Evolutionary conservation across 352 stramenopile genomes (phyloP).

Genomic region (Phytophthora niederhauseri): DNA sequence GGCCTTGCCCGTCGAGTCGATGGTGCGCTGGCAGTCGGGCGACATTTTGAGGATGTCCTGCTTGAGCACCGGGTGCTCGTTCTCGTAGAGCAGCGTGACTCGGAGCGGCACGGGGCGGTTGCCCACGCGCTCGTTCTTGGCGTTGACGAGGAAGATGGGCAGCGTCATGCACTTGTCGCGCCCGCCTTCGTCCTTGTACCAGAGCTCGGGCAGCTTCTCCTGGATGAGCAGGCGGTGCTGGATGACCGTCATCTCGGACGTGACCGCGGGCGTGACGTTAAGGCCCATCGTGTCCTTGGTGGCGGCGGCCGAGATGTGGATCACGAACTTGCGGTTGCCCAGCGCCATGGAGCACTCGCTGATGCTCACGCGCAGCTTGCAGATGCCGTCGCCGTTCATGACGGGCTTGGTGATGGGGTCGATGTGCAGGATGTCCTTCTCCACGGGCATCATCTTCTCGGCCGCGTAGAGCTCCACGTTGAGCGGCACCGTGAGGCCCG

Average conservation of each 20-base stretch:
- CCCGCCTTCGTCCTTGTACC: slow-evolving; percentile 89
- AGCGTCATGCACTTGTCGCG: slow-evolving; percentile 89
- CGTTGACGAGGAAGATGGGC: slow-evolving; percentile 77
- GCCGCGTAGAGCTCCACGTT: slow-evolving; percentile 84
- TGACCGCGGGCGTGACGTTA: slow-evolving; percentile 70
- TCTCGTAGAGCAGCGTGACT: slow-evolving; percentile 88
- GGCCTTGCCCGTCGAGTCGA: slow-evolving; percentile 83
- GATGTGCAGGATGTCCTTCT: slow-evolving; percentile 83
- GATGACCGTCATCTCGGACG: slow-evolving; percentile 85
- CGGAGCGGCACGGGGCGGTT: slow-evolving; percentile 77
- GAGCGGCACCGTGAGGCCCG: slow-evolving; percentile 74
- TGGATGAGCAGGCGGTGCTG: slow-evolving; percentile 86
- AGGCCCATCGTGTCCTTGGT: slow-evolving; percentile 55
- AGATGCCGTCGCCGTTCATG: slow-evolving; percentile 86
- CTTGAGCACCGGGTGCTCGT: slow-evolving; percentile 92
- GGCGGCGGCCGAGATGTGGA: slow-evolving; percentile 70
- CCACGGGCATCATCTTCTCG: slow-evolving; percentile 83
- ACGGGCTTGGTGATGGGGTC: slow-evolving; percentile 79
- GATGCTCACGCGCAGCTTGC: slow-evolving; percentile 81
- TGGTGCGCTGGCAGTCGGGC: slow-evolving; percentile 84
- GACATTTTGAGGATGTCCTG: slow-evolving; percentile 95
- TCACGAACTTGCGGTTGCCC: slow-evolving; percentile 87
- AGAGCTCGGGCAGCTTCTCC: slow-evolving; percentile 82
- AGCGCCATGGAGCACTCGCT: slow-evolving; percentile 86
- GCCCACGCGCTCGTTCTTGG: slow-evolving; percentile 79